Percentiles rank a stretch among this genome's conserved stretches.
These are phyloP conservation scores for Caulochytrium protostelioides DNA, from an alignment of 371 early-diverging fungal genomes.

Conservation along the genomic window DNA sequence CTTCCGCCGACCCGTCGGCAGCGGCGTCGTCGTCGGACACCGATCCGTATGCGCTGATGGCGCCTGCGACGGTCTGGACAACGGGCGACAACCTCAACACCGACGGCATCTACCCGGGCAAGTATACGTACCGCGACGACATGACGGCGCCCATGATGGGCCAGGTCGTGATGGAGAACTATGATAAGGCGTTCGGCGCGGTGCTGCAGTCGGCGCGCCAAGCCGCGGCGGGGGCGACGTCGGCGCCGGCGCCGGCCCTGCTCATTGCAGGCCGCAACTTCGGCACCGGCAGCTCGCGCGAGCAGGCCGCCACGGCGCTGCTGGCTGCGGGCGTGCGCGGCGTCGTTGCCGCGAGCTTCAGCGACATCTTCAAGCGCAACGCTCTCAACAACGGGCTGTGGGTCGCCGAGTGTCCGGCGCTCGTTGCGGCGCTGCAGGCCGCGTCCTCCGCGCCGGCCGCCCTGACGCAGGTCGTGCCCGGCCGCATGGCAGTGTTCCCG, in stretches of 20 bases:
- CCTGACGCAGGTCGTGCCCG: not conserved
- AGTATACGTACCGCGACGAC: constrained; percentile 86
- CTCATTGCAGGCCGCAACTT: constrained; percentile 83
- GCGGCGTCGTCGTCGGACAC: not conserved
- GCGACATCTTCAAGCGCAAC: constrained; percentile 89
- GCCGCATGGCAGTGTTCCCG: not conserved
- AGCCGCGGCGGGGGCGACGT: no score
- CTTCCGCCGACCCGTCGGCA: constrained; percentile 2
- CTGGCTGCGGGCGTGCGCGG: constrained; percentile 59
- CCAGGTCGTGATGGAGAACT: constrained; percentile 88
- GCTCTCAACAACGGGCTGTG: constrained; percentile 87
- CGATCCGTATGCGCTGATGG: no score
- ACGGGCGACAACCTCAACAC: constrained; percentile 94
- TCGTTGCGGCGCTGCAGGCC: constrained; percentile 44
- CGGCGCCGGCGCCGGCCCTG: no score
- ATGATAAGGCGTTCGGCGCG: constrained; percentile 61
- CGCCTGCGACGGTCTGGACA: no score
- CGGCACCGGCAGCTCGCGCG: constrained; percentile 86
- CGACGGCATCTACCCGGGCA: constrained; percentile 88
- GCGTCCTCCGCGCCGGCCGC: no score
- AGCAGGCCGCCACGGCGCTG: constrained; percentile 88
- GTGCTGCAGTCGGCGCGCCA: constrained; percentile 22
- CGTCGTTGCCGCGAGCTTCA: constrained; percentile 70
- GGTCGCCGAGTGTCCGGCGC: constrained; percentile 59
- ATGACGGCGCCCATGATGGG: constrained; percentile 68